Base-by-base conservation (phyloP, 1,284 basidiomycete genomes). In the Crucibulum parvulum region DNA sequence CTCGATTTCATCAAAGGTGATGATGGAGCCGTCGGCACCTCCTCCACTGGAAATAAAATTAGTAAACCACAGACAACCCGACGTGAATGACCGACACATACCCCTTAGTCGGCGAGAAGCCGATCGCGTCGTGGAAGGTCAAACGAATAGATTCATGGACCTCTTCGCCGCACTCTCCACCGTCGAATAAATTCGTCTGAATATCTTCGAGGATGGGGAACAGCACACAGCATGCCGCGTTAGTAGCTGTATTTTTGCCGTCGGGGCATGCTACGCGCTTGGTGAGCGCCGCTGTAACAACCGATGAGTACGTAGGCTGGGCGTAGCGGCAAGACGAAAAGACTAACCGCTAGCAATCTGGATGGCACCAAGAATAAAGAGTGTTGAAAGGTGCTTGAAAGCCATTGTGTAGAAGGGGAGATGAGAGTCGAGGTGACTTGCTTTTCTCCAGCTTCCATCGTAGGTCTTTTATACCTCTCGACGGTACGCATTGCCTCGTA, bases 121-220 rank as follows among this genome's bases (percentile, higher is more conserved):
- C 80, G 54, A 80, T 79, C 41, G 77, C 79, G 56, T 82, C 81
- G 66, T 82, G 81, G 72, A 83, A 82, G 18, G 80, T 76, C 60
- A 82, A 61, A 34, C 81, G 76, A 38, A 82, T 65, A 13, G 79
- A 73, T 58, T 80, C 78, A 62, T 79, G 81, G 34, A 68, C 72
- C 54, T 80, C 76, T 70, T 81, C 78, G 53, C 76, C 78, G 60
- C 81, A 82, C 59, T 78, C 63, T 24, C 72, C 77, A 55, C 71
- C 71, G 37, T 81, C 78, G 66, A 82, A 80, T 6, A 82, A 62
- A 59, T 77, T 79, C 31, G 63, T 54, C 63, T 82, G 80, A 36
- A 82, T 60, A 60, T 80, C 75, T 15, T 76, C 71, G 16, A 74
- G 53, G 48, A 81, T 63, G n/a, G 75, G 67, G 72, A 78, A 79